Base-by-base conservation (phyloP, 768 basidiomycete genomes). In the Fibroporia radiculosa region DNA sequence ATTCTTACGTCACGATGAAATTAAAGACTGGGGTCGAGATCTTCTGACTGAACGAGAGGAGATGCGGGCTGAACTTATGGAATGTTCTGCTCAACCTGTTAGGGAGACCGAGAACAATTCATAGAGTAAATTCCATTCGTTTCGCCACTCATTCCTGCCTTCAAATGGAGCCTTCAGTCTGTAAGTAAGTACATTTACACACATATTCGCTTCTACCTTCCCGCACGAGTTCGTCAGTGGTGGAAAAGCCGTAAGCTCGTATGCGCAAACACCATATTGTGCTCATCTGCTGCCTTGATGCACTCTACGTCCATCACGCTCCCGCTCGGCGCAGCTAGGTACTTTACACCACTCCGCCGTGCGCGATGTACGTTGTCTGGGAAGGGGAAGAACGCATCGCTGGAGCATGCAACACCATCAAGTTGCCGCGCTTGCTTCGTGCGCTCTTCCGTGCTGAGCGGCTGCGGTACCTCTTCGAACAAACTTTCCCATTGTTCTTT, bases 311-410 rank as follows among this genome's bases (percentile, higher is more conserved):
- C 96, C 95, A 98, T 98, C 48, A 99, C 92, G 54, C 89, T 93
- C 38, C 96, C 96, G 40, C 83, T 79, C 2, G 89, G 85, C 6
- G 93, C 92, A 20, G 91, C 92, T 37, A 99, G 73, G 65, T 96
- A 97, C 60, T 68, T 79, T 39, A 92, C 93, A 0, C 96, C 96
- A 49, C 91, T 93, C 73, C 87, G 84, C 64, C 77, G 74, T 40
- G 91, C 89, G 35, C 96, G 75, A 61, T 97, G 88, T 26, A 99
- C 95, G 56, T 98, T 99, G 60, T 99, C 96, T 11, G 95, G 78
- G 80, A 98, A 98, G 14, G 96, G 96, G 92, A 98, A 98, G 77
- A 99, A 99, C 40, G 95, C 96, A 54, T 99, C 96, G 49, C 90
- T 93, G 25, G 89, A 88, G 66, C 96, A 95, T 5, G 87, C 81